phyloP scores from a whole-genome alignment of 139 green algal species.

The Deuterostichococcus epilithicus region DNA sequence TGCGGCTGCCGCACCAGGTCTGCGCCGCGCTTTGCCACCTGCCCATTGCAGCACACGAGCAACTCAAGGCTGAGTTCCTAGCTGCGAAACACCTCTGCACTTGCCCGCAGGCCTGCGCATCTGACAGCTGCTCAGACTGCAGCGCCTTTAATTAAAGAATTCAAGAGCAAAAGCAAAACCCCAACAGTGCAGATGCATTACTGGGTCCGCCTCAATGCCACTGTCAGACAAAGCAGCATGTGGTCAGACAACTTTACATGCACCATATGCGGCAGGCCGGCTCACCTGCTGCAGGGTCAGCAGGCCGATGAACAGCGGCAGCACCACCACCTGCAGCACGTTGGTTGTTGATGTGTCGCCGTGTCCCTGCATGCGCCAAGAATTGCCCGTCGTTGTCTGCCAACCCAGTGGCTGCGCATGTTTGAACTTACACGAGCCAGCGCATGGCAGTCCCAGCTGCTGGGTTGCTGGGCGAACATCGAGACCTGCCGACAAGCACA shows the following conservation, averaged over 20 bases:
- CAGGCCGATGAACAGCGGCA: constrained; percentile 44
- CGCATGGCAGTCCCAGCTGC: constrained; percentile 27
- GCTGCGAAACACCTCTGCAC: no score
- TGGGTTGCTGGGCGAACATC: background rate
- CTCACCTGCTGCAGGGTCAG: constrained; percentile 48
- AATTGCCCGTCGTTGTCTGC: no score
- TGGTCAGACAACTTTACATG: no score
- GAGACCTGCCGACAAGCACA: background rate
- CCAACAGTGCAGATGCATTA: no score
- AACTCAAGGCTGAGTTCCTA: no score
- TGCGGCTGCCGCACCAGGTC: constrained; percentile 60
- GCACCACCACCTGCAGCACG: constrained; percentile 34
- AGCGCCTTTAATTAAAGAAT: no score
- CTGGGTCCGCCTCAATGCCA: no score
- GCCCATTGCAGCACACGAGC: background rate
- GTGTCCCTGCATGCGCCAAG: constrained; percentile 3
- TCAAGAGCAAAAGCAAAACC: no score
- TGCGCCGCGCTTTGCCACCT: constrained; percentile 42
- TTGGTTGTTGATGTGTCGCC: background rate
- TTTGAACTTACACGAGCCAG: constrained; percentile 33
- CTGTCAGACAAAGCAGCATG: no score
- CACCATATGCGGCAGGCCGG: no score
- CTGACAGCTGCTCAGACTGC: no score
- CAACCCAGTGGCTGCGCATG: background rate
- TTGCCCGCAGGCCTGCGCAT: no score